Evolutionary conservation across 1,139 yeast genomes (phyloP).

Genomic region (Schizosaccharomyces versatilis): DNA sequence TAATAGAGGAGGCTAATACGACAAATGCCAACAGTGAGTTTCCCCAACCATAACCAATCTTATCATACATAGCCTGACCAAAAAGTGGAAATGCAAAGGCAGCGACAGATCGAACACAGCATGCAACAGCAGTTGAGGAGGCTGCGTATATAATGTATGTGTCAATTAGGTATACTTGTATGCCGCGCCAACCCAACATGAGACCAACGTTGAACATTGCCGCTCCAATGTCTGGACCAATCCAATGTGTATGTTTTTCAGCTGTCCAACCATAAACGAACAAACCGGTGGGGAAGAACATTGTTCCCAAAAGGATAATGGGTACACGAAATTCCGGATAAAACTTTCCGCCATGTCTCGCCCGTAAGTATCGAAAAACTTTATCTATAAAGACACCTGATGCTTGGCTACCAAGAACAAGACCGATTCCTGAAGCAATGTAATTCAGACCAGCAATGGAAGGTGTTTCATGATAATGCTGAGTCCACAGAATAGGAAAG

Average conservation of each 20-base stretch:
- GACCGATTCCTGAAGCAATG: slow-evolving; percentile 37
- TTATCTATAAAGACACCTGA: not conserved
- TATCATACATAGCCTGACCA: slow-evolving; percentile 33
- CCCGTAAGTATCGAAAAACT: not conserved
- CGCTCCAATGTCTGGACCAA: slow-evolving; percentile 6
- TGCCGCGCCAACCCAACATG: slow-evolving; percentile 34
- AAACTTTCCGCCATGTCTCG: not conserved
- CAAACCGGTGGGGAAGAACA: slow-evolving; percentile 38
- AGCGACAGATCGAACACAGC: slow-evolving; percentile 42
- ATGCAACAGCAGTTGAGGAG: slow-evolving; percentile 61
- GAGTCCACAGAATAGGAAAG: slow-evolving; percentile 31
- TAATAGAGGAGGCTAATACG: not conserved
- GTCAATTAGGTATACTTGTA: slow-evolving; percentile 40
- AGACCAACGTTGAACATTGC: slow-evolving; percentile 6
- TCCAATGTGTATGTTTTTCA: slow-evolving; percentile 38
- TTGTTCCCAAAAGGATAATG: slow-evolving; percentile 26
- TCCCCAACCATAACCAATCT: slow-evolving; percentile 44
- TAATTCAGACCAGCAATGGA: slow-evolving; percentile 60
- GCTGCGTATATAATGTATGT: slow-evolving; percentile 46
- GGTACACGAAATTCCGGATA: slow-evolving; percentile 15
- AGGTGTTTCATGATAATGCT: slow-evolving; percentile 48
- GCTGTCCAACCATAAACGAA: slow-evolving; percentile 76
- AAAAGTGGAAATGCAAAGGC: slow-evolving; percentile 65
- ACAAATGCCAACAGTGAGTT: slow-evolving; percentile 34
- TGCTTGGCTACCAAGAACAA: not conserved